Evolutionary conservation across 2,329 filamentous ascomycete species (phyloP), one percentile per base, ranked within the genome.

Genomic region (Calycina marina): DNA sequence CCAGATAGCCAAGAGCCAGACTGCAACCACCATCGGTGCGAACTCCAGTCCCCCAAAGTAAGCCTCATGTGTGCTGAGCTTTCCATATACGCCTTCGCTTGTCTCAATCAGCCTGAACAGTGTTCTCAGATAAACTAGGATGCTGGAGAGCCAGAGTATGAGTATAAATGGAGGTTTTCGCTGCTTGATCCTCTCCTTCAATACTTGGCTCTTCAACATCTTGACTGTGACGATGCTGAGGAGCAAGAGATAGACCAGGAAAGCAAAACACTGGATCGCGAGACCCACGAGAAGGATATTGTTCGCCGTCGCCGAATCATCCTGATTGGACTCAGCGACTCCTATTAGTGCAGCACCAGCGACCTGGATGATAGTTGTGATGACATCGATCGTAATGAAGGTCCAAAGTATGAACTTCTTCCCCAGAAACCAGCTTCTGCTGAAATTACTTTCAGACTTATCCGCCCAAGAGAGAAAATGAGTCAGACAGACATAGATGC

Each of bases 21-120:
- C 57, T 0, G 65, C 63, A 13, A 66, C 39, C 0, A 62, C 61
- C n/a, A 72, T 57, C 1, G 65, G 66, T 30, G 59, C 59, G 47
- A 69, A 71, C 40, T 72, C 67, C 25, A 71, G 49, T 24, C 56
- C 60, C 1, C 61, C 63, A 52, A 71, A 70, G 43, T 56, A 69
- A 1, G 58, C 59, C 49, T 71, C 66, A 45, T 66, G 57, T 1
- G 57, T 61, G 29, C 57, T 61, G 8, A 69, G 44, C 24, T 56
- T 48, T 0, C 60, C 55, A 28, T 54, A 53, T 3, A 70, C 43
- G 0, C 66, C 66, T 40, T 69, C 49, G 0, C 61, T 58, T 1
- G 65, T 70, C 49, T 72, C 67, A 2, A 63, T 62, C n/a, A 71
- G 49, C 26, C 67, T 49, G 38, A 70, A 70, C 31, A 56, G 59